Evolutionary conservation across 2,329 filamentous ascomycete genomes (phyloP).

Genomic region (Talaromyces sp.): DNA sequence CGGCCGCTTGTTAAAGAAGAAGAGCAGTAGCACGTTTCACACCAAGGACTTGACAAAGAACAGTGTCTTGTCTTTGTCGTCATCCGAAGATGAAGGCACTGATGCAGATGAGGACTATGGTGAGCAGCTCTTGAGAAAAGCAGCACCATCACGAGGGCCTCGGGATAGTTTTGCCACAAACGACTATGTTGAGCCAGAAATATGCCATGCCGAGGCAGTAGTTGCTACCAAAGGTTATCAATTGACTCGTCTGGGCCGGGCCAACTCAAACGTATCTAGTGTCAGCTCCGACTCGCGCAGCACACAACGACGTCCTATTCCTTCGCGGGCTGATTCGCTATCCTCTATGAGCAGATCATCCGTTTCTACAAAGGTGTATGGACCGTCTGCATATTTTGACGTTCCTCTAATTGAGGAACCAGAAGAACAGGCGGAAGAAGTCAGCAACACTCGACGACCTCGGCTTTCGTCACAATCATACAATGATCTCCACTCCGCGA

Average conservation of each 20-base stretch:
- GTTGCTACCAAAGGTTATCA: conserved; percentile 33
- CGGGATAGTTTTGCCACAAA: conserved; percentile 44
- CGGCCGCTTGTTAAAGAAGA: conserved; percentile 35
- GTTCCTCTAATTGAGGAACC: conserved; percentile 39
- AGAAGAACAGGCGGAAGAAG: conserved; percentile 22
- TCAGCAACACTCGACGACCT: neutral
- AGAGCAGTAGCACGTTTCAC: conserved; percentile 39
- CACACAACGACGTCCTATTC: conserved; percentile 17
- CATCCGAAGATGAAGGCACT: conserved; percentile 38
- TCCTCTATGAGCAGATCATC: conserved; percentile 34
- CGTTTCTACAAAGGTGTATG: conserved; percentile 25
- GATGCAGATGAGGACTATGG: conserved; percentile 11
- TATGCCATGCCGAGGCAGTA: conserved; percentile 43
- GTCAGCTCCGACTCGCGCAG: conserved; percentile 26
- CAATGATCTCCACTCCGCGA: conserved; percentile 19
- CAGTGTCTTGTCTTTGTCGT: conserved; percentile 51
- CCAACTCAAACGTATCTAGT: conserved; percentile 25
- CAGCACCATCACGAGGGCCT: conserved; percentile 22
- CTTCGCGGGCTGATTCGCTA: conserved; percentile 27
- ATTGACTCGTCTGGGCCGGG: conserved; percentile 31
- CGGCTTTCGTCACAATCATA: neutral
- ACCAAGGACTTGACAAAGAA: conserved; percentile 44
- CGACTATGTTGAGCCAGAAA: conserved; percentile 43
- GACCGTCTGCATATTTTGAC: conserved; percentile 32
- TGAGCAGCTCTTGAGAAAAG: conserved; percentile 19